These are phyloP conservation scores for Trichophyton simii DNA, from an alignment of 2,329 filamentous ascomycete species.

Conservation along the genomic window DNA sequence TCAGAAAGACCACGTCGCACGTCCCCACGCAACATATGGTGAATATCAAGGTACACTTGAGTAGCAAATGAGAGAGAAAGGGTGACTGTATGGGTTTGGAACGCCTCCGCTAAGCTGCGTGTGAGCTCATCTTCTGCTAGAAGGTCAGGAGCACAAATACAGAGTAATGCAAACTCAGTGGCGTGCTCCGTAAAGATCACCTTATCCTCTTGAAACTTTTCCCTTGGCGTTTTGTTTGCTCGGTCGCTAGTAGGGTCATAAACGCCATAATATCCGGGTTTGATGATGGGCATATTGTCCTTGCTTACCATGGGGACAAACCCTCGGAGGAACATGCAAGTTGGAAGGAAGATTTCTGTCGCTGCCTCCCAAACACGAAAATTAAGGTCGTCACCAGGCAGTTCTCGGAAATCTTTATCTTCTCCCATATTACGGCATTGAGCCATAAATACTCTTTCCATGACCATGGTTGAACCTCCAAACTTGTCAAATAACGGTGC, in stretches of 20 bases:
- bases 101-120: conserved; percentile 24
- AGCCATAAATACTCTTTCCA: conserved; percentile 8
- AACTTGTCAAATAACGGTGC: conserved; percentile 12
- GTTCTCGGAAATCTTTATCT: conserved; percentile 7
- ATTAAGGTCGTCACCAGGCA: conserved; percentile 12
- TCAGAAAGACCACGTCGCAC: conserved; percentile 10
- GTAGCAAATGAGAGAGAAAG: conserved; percentile 31
- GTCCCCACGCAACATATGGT: conserved; percentile 17
- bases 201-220: conserved; percentile 28
- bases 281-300: background rate
- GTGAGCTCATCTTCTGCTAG: conserved; percentile 29
- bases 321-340: conserved; percentile 11
- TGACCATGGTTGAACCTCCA: conserved; percentile 10
- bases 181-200: conserved; percentile 25
- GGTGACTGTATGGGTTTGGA: conserved; percentile 21
- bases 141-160: conserved; percentile 2
- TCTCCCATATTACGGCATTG: conserved; percentile 9
- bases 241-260: conserved; percentile 14
- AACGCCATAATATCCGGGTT: conserved; percentile 5
- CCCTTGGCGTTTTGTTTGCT: conserved; percentile 15
- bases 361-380: conserved; percentile 10
- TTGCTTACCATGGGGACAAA: conserved; percentile 8
- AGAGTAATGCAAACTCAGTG: conserved; percentile 19
- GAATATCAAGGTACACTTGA: conserved; percentile 34
- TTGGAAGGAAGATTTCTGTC: conserved; percentile 3